Evolutionary conservation across 108 stramenopile species (phyloP), one percentile per base, ranked within the genome.

Genomic region (Fragilaria crotonensis): DNA sequence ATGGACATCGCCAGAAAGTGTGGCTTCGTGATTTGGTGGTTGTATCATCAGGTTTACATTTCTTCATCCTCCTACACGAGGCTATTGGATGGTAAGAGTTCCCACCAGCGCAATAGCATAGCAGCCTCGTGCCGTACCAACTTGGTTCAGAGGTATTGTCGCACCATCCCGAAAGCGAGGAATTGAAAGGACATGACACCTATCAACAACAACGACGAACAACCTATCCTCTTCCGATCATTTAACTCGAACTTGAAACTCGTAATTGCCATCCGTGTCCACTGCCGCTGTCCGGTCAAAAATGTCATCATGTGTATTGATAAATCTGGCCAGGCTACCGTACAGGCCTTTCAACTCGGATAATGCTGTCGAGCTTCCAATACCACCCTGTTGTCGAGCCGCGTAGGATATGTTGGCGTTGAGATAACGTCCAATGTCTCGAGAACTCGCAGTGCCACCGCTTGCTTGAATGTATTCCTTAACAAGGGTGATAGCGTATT

Each of bases 381-480:
- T n/a, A 2, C 51, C 25, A 25, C 5, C 30, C 41, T 27, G 9
- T 5, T 59, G 21, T 9, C 21, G n/a, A 26, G 62, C 77, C 14
- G 51, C 41, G n/a, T n/a, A n/a, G n/a, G n/a, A n/a, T n/a, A n/a
- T n/a, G 48, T 78, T 78, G 21, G 72, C 77, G 2, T 70, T 62
- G 18, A 78, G 47, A 69, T 90, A 90, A 20, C 89, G 70, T 4
- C 89, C 89, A 47, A 90, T 65, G 52, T 87, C 83, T 57, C 89
- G 59, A 2, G 80, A 82, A 36, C 71, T 71, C 5, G 85, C 89
- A 33, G 59, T 20, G 11, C 89, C 85, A n/a, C 85, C 85, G 56
- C 70, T 75, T 18, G 84, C 85, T 20, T 60, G 49, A 17, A 87
- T 30, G 56, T 83, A 90, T 63, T 90, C 85, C 25, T 57, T 49